Conservation (phyloP, 169 alveolate genomes). For the Cryptosporidium sp. region DNA sequence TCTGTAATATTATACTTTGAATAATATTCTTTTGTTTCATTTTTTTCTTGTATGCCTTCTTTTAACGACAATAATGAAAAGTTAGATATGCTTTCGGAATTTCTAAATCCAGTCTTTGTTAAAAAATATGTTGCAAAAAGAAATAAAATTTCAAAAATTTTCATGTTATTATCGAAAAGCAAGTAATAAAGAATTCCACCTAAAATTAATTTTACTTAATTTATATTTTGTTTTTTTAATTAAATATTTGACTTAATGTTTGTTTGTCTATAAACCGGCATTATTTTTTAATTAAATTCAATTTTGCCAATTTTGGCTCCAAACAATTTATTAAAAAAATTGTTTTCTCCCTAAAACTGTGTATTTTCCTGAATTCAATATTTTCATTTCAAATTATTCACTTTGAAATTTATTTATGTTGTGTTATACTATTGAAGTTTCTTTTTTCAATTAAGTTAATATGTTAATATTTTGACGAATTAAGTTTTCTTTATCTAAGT, state of each 20-base stretch:
- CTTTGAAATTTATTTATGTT: neutral
- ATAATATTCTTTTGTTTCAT: neutral
- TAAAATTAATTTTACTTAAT: neutral
- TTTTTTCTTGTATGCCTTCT: neutral
- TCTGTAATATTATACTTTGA: slow-evolving; percentile 18
- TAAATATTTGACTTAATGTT: neutral
- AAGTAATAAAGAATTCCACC: neutral
- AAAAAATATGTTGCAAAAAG: neutral
- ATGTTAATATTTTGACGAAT: no score
- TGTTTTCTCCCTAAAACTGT: neutral
- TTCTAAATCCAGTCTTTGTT: neutral
- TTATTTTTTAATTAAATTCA: neutral
- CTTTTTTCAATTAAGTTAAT: no score
- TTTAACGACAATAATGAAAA: neutral
- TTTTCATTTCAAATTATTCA: neutral
- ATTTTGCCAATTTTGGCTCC: neutral
- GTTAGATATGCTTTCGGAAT: neutral
- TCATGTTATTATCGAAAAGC: neutral
- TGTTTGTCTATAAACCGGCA: slow-evolving; percentile 3
- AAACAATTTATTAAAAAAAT: neutral
- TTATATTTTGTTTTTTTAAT: neutral
- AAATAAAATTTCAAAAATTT: neutral
- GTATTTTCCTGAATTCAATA: neutral
- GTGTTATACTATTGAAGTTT: no score
- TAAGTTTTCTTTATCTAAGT: no score